phyloP scores from a whole-genome alignment of 306 rosid genomes.

The Vigna mungo region DNA sequence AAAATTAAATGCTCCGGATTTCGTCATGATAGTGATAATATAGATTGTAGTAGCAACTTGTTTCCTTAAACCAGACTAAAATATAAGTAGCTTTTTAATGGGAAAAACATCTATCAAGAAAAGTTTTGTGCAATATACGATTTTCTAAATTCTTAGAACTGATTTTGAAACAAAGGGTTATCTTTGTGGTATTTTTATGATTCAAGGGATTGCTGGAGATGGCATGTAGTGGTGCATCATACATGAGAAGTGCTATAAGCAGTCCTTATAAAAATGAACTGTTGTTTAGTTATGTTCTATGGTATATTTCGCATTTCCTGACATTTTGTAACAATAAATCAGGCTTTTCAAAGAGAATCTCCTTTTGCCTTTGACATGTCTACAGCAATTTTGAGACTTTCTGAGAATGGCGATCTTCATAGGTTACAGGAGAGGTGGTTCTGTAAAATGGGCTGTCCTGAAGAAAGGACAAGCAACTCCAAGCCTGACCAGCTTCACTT shows the following conservation, averaged over 20 bases:
- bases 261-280: slow-evolving; percentile 9
- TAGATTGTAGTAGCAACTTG: background rate
- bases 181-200: background rate
- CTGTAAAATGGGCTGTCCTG: slow-evolving; percentile 83
- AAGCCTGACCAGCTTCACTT: slow-evolving; percentile 70
- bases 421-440: slow-evolving; percentile 77
- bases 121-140: slow-evolving; percentile 19
- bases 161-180: slow-evolving; percentile 1
- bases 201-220: slow-evolving; percentile 10
- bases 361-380: slow-evolving; percentile 92
- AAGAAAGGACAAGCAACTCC: slow-evolving; percentile 52
- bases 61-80: slow-evolving; percentile 9
- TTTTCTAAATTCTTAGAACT: slow-evolving; percentile 26
- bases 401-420: slow-evolving; percentile 81
- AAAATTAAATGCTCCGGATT: slow-evolving; percentile 24
- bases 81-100: background rate
- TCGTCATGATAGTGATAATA: background rate
- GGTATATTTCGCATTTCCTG: slow-evolving; percentile 38
- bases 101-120: background rate
- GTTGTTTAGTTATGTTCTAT: background rate
- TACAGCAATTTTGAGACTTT: slow-evolving; percentile 83
- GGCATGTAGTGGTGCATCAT: background rate
- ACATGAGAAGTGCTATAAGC: background rate
- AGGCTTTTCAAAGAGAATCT: slow-evolving; percentile 92
- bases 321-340: slow-evolving; percentile 40